Evolutionary conservation across 2,329 filamentous ascomycete species (phyloP).

Genomic region (Monosporascus sp.): DNA sequence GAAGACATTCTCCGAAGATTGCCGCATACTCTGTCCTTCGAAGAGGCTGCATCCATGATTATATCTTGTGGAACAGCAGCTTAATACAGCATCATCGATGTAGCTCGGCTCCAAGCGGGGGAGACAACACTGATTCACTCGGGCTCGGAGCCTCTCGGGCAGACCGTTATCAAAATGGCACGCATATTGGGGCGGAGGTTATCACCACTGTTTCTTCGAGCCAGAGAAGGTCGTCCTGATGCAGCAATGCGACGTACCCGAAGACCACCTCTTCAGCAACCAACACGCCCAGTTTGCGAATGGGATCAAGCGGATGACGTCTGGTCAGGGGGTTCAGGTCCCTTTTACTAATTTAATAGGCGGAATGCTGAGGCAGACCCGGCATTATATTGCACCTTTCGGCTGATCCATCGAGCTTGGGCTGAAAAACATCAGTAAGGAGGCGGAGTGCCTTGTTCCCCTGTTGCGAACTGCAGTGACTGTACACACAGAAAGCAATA

Average conservation of each 20-base stretch:
- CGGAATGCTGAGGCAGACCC: slow-evolving; percentile 21
- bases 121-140: slow-evolving; percentile 24
- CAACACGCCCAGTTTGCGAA: slow-evolving; percentile 22
- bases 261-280: slow-evolving; percentile 23
- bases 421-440: slow-evolving; percentile 20
- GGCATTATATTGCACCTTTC: slow-evolving; percentile 24
- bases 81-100: slow-evolving; percentile 22
- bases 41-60: slow-evolving; percentile 21
- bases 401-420: slow-evolving; percentile 22
- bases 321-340: slow-evolving; percentile 17
- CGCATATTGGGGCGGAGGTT: slow-evolving; percentile 20
- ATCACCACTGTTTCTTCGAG: slow-evolving; percentile 21
- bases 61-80: slow-evolving; percentile 22
- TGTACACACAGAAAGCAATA: slow-evolving; percentile 16
- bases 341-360: slow-evolving; percentile 21
- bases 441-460: not conserved
- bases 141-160: slow-evolving; percentile 18
- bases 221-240: slow-evolving; percentile 20
- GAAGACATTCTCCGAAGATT: slow-evolving; percentile 22
- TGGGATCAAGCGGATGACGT: slow-evolving; percentile 22
- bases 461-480: too few relatives aligned
- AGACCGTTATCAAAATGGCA: slow-evolving; percentile 21
- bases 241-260: slow-evolving; percentile 18
- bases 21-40: slow-evolving; percentile 21
- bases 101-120: slow-evolving; percentile 19